Base-by-base conservation (phyloP, 768 basidiomycete genomes). In the Austroboletus eburneus region DNA sequence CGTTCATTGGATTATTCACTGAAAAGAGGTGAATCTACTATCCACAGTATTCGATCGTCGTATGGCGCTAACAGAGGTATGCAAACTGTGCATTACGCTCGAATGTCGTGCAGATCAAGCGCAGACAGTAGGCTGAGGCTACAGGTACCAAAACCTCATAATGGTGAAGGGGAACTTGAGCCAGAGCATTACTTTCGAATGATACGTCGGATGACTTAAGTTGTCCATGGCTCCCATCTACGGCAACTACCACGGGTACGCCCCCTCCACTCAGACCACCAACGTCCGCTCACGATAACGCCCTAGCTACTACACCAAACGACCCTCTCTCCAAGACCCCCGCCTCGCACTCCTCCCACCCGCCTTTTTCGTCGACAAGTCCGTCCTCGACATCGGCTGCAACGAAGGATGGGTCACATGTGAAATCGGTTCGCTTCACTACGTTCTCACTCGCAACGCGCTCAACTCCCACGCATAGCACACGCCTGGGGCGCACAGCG, bases 341-440 rank as follows among this genome's bases (percentile, higher is more conserved):
- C 78, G 92, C 14, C 73, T 95, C 2, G 70, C 74, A 1, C 66
- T 83, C 16, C 67, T 95, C 2, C 82, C 83, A 0, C 33, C 63
- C 4, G 54, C 64, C 2, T 68, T 85, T 27, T 82, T 92, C 55
- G 22, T 48, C 3, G 75, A 65, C 13, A 77, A 78, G 48, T 69
- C 72, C 39, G 83, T 93, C 3, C 73, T 95, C 10, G 91, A 95
- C 64, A 68, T 94, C 0, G 91, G 91, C 1, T 90, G 88, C 61
- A 95, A 94, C 62, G 83, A 89, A 58, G 91, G 91, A 8, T 80
- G 77, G 75, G 82, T 94, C 29, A 85, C 87, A 1, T 85, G 85
- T 59, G 88, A 93, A 62, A 80, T 93, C n/a, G 91, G 91, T 85
- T 34, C 9, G 33, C 16, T 14, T 6, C 33, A 34, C 12, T 14